A percentile compares a stretch with the other conserved stretches of the same genome.
These are phyloP conservation scores for Aegilops speltoides DNA, from an alignment of 176 grass and related monocot species.

Conservation along the genomic window DNA sequence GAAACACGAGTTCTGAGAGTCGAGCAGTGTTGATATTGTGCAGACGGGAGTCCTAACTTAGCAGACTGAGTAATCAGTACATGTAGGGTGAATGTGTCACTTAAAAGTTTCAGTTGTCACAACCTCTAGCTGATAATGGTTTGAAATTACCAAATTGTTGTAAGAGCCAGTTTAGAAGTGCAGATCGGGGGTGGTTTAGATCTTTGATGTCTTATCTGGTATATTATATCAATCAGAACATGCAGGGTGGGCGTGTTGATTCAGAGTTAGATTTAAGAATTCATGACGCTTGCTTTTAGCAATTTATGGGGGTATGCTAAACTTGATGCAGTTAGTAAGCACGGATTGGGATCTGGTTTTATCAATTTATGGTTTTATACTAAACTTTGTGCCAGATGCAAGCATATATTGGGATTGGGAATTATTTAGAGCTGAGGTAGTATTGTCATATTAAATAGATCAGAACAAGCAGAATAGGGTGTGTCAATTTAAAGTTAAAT, in stretches of 20 bases:
- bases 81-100: neutral
- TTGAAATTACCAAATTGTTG: conserved; percentile 8
- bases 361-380: conserved; percentile 11
- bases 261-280: neutral
- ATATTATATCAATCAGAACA: conserved; percentile 10
- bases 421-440: neutral
- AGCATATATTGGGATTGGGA: neutral
- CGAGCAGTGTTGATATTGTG: conserved; percentile 13
- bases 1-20: neutral
- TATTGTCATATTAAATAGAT: conserved; percentile 4
- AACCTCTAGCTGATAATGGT: neutral
- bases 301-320: neutral
- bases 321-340: conserved; percentile 15
- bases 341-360: neutral
- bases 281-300: neutral
- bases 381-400: conserved; percentile 1
- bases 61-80: conserved; percentile 1
- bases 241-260: neutral
- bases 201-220: neutral
- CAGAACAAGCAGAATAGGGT: neutral
- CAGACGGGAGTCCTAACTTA: neutral
- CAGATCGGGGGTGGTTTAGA: neutral
- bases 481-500: neutral
- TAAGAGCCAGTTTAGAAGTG: neutral
- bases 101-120: conserved; percentile 1